These are phyloP conservation scores for Penicillium fuscoglaucum DNA, from an alignment of 2,329 filamentous ascomycete genomes.

Conservation along the genomic window DNA sequence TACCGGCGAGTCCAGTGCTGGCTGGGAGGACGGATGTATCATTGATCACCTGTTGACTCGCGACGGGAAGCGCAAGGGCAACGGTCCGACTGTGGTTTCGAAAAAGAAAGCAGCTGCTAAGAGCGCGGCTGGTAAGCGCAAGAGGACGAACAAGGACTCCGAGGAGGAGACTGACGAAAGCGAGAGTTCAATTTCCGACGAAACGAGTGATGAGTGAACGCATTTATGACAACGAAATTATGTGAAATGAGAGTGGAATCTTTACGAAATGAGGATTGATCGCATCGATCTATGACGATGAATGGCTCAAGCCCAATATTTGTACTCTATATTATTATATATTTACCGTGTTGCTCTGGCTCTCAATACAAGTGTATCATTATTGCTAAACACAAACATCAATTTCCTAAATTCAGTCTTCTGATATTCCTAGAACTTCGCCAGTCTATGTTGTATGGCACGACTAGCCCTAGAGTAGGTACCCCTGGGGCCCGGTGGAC, in stretches of 20 bases:
- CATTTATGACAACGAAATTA: neutral
- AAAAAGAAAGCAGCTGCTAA: slow-evolving; percentile 7
- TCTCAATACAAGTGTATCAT: neutral
- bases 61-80: slow-evolving; percentile 52
- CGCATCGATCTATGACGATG: neutral
- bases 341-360: neutral
- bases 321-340: neutral
- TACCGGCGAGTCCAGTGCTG: slow-evolving; percentile 60
- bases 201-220: slow-evolving; percentile 4
- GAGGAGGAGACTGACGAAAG: slow-evolving; percentile 6
- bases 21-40: slow-evolving; percentile 64
- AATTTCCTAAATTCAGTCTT: neutral
- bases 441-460: neutral
- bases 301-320: neutral
- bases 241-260: neutral
- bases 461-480: neutral
- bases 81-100: neutral
- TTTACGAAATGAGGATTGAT: neutral
- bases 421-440: neutral
- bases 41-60: slow-evolving; percentile 64
- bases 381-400: neutral
- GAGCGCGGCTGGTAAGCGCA: neutral
- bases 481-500: neutral
- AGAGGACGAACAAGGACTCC: neutral
- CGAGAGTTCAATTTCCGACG: neutral